A percentile compares a stretch with the other conserved stretches of the same genome.
These are phyloP conservation scores for Cudoniella acicularis DNA, from an alignment of 495 filamentous ascomycete genomes.

Conservation along the genomic window DNA sequence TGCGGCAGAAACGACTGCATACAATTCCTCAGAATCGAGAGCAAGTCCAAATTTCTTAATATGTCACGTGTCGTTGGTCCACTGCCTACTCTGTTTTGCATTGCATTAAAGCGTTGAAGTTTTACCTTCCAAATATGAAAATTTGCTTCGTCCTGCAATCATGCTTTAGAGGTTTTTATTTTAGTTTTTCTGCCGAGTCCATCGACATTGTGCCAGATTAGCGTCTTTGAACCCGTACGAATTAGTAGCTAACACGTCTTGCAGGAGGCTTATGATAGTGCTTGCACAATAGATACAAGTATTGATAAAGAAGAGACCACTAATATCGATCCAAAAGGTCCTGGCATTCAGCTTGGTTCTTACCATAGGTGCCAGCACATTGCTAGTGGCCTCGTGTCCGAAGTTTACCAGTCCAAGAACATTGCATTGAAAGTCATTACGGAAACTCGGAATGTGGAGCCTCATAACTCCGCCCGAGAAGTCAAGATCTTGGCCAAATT, in stretches of 20 bases:
- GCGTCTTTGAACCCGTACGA: no score
- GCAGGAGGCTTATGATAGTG: conserved; percentile 43
- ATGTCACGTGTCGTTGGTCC: background rate
- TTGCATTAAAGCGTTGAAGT: no score
- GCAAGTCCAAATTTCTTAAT: conserved; percentile 10
- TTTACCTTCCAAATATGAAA: no score
- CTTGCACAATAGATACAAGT: conserved; percentile 22
- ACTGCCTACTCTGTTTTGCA: no score
- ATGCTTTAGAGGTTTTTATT: no score
- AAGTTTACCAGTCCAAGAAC: conserved; percentile 59
- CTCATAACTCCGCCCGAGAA: conserved; percentile 78
- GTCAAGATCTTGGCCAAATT: conserved; percentile 49
- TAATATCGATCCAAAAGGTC: conserved; percentile 11
- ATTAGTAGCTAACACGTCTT: no score
- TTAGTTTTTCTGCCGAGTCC: no score
- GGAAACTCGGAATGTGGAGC: conserved; percentile 65
- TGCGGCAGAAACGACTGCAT: conserved; percentile 22
- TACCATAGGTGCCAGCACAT: conserved; percentile 69
- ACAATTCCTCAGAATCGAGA: conserved; percentile 20
- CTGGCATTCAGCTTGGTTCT: conserved; percentile 60
- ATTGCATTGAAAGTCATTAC: conserved; percentile 87
- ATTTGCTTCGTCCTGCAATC: no score
- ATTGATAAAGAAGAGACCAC: background rate
- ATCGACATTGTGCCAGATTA: no score
- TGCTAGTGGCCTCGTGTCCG: conserved; percentile 74